Evolutionary conservation across 1,139 yeast species (phyloP).

Genomic region (Hemisphaericaspora subhashii): DNA sequence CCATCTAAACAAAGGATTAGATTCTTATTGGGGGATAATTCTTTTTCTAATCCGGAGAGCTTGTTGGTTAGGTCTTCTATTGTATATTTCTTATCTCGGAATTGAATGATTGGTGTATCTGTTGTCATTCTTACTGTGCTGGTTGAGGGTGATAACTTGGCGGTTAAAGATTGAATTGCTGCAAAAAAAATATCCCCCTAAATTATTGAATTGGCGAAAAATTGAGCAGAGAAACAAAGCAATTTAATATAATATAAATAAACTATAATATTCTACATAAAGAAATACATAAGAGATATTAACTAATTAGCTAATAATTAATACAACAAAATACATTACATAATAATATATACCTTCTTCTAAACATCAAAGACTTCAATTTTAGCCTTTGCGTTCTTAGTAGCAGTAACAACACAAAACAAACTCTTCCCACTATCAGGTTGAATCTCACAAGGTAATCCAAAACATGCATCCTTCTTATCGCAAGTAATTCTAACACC

Average conservation of each 20-base stretch:
- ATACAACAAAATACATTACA: too few species aligned
- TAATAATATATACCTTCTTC: too few species aligned
- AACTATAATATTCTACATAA: too few species aligned
- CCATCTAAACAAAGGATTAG: slow-evolving; percentile 62
- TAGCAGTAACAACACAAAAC: slow-evolving; percentile 82
- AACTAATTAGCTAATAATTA: too few species aligned
- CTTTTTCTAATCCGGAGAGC: neutral
- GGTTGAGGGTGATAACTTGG: too few species aligned
- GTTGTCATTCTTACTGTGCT: too few species aligned
- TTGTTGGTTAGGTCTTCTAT: slow-evolving; percentile 1
- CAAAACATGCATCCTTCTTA: slow-evolving; percentile 64
- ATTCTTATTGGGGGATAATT: slow-evolving; percentile 10
- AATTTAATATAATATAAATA: too few species aligned
- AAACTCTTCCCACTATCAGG: slow-evolving; percentile 61
- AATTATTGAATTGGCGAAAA: neutral
- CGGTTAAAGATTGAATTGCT: slow-evolving; percentile 1
- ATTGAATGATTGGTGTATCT: slow-evolving; percentile 5
- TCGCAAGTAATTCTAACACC: slow-evolving; percentile 78
- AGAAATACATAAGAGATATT: too few species aligned
- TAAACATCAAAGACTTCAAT: slow-evolving; percentile 64
- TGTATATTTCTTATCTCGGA: slow-evolving; percentile 6
- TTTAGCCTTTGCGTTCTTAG: slow-evolving; percentile 59
- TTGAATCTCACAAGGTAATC: slow-evolving; percentile 77
- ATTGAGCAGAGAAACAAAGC: too few species aligned
- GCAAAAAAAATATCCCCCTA: neutral